A percentile compares a stretch with the other conserved stretches of the same genome.
Conservation (phyloP, 2,329 filamentous ascomycete genomes). For the Pyrenophora graminea region DNA sequence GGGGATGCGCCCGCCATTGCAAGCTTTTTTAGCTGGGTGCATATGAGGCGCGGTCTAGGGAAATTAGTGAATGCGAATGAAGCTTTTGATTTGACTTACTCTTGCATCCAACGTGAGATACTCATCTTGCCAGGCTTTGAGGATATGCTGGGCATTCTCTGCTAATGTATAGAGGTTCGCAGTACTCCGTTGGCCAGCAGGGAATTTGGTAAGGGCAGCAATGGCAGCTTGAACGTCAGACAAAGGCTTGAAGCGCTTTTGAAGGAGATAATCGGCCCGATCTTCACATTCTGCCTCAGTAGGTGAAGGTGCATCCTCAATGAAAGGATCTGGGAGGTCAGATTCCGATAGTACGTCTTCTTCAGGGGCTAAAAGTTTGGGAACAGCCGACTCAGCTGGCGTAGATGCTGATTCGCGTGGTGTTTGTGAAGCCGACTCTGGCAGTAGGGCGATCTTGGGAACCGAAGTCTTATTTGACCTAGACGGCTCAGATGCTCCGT, state of each 20-base stretch:
- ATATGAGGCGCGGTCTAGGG: slow-evolving; percentile 55
- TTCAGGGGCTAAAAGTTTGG: slow-evolving; percentile 34
- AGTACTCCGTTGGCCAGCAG: slow-evolving; percentile 50
- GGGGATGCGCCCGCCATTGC: slow-evolving; percentile 54
- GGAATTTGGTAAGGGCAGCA: slow-evolving; percentile 49
- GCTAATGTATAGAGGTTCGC: slow-evolving; percentile 62
- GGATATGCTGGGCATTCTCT: slow-evolving; percentile 56
- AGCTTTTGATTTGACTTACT: slow-evolving; percentile 24
- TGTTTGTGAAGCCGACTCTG: slow-evolving; percentile 32
- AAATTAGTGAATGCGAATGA: slow-evolving; percentile 27
- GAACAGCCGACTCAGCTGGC: slow-evolving; percentile 25
- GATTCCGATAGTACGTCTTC: slow-evolving; percentile 44
- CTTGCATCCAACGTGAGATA: slow-evolving; percentile 59
- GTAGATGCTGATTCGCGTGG: slow-evolving; percentile 33
- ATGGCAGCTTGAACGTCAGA: slow-evolving; percentile 50
- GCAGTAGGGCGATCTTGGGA: slow-evolving; percentile 29
- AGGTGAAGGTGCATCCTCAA: slow-evolving; percentile 33
- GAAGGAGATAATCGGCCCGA: slow-evolving; percentile 49
- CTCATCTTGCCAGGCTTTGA: slow-evolving; percentile 63
- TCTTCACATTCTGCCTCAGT: slow-evolving; percentile 45
- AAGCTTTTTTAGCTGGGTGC: slow-evolving; percentile 56
- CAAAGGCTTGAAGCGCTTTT: slow-evolving; percentile 49
- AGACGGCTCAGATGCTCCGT: slow-evolving; percentile 4
- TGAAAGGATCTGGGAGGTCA: slow-evolving; percentile 45
- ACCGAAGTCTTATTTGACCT: slow-evolving; percentile 17